Evolutionary conservation across 2,329 filamentous ascomycete species (phyloP).

Genomic region (Ceratocystis alfenasii): DNA sequence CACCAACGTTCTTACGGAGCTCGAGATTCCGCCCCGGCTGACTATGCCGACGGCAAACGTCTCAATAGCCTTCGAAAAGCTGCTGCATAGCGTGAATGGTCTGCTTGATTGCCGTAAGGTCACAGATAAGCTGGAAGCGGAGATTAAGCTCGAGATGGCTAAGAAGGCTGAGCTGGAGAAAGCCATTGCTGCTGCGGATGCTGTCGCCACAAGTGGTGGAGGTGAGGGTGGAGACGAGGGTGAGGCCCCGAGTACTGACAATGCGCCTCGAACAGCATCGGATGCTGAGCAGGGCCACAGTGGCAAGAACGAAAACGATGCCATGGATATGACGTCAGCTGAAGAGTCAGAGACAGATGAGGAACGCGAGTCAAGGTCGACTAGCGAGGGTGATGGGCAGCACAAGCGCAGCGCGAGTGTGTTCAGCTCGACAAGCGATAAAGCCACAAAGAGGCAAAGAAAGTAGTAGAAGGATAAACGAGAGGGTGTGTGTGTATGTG

Average conservation of each 20-base stretch:
- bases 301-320: background rate
- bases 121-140: conserved; percentile 61
- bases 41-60: conserved; percentile 64
- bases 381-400: conserved; percentile 22
- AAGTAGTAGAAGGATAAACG: conserved; percentile 31
- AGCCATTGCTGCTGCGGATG: conserved; percentile 25
- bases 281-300: background rate
- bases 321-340: conserved; percentile 25
- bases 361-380: conserved; percentile 32
- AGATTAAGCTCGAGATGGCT: conserved; percentile 49
- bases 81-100: conserved; percentile 55
- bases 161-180: conserved; percentile 45
- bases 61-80: conserved; percentile 56
- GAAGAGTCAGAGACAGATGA: conserved; percentile 28
- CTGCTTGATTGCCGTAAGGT: conserved; percentile 64
- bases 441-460: conserved; percentile 46
- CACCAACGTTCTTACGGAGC: conserved; percentile 55
- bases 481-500: background rate
- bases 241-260: background rate
- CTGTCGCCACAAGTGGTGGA: conserved; percentile 1
- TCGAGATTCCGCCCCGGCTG: conserved; percentile 58
- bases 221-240: background rate
- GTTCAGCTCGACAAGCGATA: conserved; percentile 57
- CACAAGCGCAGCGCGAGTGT: conserved; percentile 79
- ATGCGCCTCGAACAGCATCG: background rate